These are phyloP conservation scores for Rhododendron henanense DNA, from an alignment of 148 eudicot genomes.

Conservation along the genomic window DNA sequence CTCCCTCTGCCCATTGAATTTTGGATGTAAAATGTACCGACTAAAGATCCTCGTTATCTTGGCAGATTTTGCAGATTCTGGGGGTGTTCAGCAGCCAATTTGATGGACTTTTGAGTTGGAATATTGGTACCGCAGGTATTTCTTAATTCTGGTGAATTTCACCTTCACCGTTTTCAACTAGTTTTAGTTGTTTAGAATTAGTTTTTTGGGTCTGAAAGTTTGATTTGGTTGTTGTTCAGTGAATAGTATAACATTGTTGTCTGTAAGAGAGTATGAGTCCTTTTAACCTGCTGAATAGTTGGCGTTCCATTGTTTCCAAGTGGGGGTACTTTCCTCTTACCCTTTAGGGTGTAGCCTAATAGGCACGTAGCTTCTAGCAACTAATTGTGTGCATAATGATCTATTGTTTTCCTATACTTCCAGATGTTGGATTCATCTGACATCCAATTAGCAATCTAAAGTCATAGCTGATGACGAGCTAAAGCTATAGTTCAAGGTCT, in stretches of 20 bases:
- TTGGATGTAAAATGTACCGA: neutral
- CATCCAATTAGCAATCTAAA: neutral
- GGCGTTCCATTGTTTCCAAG: neutral
- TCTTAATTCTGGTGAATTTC: neutral
- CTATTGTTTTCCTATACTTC: neutral
- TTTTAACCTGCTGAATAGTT: neutral
- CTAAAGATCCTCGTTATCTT: neutral
- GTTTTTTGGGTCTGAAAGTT: neutral
- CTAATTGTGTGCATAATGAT: neutral
- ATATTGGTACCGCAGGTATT: neutral
- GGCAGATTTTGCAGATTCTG: neutral
- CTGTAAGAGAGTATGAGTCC: neutral
- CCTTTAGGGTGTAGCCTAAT: neutral
- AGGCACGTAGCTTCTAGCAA: neutral
- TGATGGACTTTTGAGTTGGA: neutral
- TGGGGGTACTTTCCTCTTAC: neutral
- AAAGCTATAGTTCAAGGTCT: neutral
- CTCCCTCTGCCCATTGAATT: neutral
- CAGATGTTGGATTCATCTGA: neutral
- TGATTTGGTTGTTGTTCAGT: neutral
- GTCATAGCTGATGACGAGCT: neutral
- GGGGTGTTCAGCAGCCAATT: neutral
- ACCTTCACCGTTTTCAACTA: neutral
- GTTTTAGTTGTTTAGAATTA: neutral
- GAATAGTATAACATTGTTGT: too few relatives aligned